These are phyloP conservation scores for Ascodesmis nigricans DNA, from an alignment of 495 filamentous ascomycete species.

Conservation along the genomic window DNA sequence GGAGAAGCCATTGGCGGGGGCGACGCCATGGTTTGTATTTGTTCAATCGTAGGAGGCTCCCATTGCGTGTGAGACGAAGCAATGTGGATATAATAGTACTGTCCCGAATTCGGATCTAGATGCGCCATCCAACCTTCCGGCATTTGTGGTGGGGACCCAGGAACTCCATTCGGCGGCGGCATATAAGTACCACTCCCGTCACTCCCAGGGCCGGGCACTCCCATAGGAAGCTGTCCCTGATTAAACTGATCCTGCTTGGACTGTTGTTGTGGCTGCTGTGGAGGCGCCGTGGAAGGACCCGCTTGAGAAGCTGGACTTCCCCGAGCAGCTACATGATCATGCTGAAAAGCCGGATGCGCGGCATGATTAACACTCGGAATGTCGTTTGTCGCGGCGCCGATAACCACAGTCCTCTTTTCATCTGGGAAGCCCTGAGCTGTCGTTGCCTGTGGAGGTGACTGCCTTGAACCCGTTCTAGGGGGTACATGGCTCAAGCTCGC, in stretches of 20 bases:
- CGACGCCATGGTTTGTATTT: slow-evolving; percentile 40
- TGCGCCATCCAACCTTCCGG: slow-evolving; percentile 98
- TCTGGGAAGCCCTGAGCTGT: slow-evolving; percentile 28
- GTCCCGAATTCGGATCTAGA: slow-evolving; percentile 78
- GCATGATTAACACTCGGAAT: slow-evolving; percentile 10
- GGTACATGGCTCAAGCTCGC: slow-evolving; percentile 43
- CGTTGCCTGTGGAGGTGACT: slow-evolving; percentile 21
- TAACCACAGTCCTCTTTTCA: slow-evolving; percentile 25
- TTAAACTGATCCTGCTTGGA: slow-evolving; percentile 9
- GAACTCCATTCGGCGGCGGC: slow-evolving; percentile 33
- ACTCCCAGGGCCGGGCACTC: slow-evolving; percentile 26
- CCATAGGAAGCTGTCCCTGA: slow-evolving; percentile 1
- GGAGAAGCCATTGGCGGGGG: slow-evolving; percentile 43
- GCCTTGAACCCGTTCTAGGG: slow-evolving; percentile 22
- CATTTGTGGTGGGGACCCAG: slow-evolving; percentile 66
- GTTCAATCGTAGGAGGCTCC: slow-evolving; percentile 74
- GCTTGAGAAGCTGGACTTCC: slow-evolving; percentile 5
- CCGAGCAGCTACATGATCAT: slow-evolving; percentile 8
- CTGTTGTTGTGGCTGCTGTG: slow-evolving; percentile 3
- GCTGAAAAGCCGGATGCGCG: slow-evolving; percentile 18
- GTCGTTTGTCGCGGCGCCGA: slow-evolving; percentile 21
- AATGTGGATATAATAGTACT: slow-evolving; percentile 97
- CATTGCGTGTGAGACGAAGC: slow-evolving; percentile 92
- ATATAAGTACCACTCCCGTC: too few species aligned
- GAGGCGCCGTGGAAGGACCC: too few species aligned